These are phyloP conservation scores for Phialophora tarda DNA, from an alignment of 2,329 filamentous ascomycete genomes.

Conservation along the genomic window DNA sequence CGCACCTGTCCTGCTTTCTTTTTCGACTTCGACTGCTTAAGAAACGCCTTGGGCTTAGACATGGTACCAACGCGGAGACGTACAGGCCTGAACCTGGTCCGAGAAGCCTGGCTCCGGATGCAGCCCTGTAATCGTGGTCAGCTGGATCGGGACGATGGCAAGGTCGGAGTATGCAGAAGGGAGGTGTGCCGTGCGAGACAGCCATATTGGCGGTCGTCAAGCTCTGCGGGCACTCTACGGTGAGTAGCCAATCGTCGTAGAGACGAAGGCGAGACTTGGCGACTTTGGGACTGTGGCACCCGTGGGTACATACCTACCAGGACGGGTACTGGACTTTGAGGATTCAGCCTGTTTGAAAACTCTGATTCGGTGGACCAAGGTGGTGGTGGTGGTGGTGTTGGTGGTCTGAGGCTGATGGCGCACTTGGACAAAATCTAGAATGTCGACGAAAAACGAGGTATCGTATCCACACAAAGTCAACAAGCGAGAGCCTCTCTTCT, in stretches of 20 bases:
- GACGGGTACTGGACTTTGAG: background rate
- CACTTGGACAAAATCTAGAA: background rate
- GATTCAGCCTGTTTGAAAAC: background rate
- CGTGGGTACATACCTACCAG: background rate
- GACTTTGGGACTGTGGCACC: background rate
- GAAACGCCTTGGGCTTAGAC: constrained; percentile 39
- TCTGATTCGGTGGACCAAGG: background rate
- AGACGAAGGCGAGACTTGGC: background rate
- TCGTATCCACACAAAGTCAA: background rate
- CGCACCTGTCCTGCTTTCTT: constrained; percentile 45
- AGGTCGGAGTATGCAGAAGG: background rate
- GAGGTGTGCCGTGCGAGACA: background rate
- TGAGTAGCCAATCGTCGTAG: background rate
- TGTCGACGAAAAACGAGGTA: background rate
- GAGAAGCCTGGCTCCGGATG: background rate
- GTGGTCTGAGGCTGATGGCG: background rate
- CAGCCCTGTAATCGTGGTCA: constrained; percentile 3
- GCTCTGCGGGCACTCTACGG: background rate
- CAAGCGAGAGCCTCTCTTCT: background rate
- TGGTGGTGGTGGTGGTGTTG: background rate
- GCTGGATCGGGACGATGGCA: background rate
- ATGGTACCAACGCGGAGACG: constrained; percentile 13
- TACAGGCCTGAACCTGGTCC: background rate
- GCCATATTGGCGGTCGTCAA: background rate
- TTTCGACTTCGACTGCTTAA: constrained; percentile 40